Percentiles rank a stretch among this genome's conserved stretches.
Conservation (phyloP, 2,329 filamentous ascomycete genomes). For the Hymenoscyphus fructigenus region DNA sequence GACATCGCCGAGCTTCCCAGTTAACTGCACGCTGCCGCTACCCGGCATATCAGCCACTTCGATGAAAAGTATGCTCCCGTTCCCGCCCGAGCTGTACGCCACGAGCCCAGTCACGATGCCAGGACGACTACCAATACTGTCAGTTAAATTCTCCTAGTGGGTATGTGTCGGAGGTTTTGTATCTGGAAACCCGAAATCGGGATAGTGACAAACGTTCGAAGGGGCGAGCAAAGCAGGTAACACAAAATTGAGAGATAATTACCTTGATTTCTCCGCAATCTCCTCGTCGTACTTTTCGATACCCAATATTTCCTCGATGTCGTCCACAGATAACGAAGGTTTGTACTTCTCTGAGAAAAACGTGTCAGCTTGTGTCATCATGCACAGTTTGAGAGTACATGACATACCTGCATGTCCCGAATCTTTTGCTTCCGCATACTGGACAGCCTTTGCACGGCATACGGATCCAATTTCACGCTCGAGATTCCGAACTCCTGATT, state of each 20-base stretch:
- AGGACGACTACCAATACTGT: conserved; percentile 56
- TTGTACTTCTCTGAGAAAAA: conserved; percentile 60
- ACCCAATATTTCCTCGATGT: conserved; percentile 87
- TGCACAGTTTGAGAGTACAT: conserved; percentile 2
- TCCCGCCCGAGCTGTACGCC: conserved; percentile 87
- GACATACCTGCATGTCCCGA: conserved; percentile 47
- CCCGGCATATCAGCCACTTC: conserved; percentile 98
- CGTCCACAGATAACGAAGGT: conserved; percentile 69
- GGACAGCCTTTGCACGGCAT: conserved; percentile 91
- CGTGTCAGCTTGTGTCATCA: conserved; percentile 8
- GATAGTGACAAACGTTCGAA: conserved; percentile 7
- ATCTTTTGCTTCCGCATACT: conserved; percentile 89
- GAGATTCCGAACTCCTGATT: conserved; percentile 92
- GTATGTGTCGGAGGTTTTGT: conserved; percentile 13
- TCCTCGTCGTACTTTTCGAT: conserved; percentile 95
- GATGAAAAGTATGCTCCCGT: conserved; percentile 96
- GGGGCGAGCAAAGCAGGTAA: conserved; percentile 5
- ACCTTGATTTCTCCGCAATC: conserved; percentile 76
- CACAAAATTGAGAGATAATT: conserved; percentile 15
- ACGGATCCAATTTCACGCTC: conserved; percentile 95
- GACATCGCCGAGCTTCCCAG: conserved; percentile 93
- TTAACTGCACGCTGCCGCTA: conserved; percentile 86
- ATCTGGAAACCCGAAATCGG: conserved; percentile 1
- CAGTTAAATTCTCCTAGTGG: conserved; percentile 19
- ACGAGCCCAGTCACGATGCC: conserved; percentile 96